These are phyloP conservation scores for Fusarium torreyae DNA, from an alignment of 2,329 filamentous ascomycete species.

Conservation along the genomic window DNA sequence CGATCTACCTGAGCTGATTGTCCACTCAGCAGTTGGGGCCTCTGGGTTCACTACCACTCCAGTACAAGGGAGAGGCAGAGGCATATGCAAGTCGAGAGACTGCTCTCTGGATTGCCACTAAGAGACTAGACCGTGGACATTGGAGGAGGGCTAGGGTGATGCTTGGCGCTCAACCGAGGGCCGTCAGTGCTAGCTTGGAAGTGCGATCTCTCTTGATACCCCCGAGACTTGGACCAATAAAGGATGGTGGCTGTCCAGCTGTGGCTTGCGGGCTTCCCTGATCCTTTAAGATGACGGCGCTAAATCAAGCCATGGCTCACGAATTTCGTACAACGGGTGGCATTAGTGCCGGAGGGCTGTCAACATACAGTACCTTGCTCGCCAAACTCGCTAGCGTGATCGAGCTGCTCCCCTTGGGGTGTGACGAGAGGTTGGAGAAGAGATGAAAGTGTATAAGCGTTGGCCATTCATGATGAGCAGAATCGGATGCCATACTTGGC, in stretches of 20 bases:
- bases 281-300: slow-evolving; percentile 23
- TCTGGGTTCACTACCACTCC: slow-evolving; percentile 8
- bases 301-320: slow-evolving; percentile 36
- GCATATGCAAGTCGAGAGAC: slow-evolving; percentile 17
- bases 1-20: slow-evolving; percentile 21
- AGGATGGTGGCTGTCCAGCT: slow-evolving; percentile 27
- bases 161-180: slow-evolving; percentile 27
- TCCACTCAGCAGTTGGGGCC: slow-evolving; percentile 27
- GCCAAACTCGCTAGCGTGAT: slow-evolving; percentile 25
- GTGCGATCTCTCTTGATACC: slow-evolving; percentile 27
- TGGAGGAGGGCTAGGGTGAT: slow-evolving; percentile 13
- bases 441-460: slow-evolving; percentile 1
- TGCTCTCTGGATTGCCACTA: slow-evolving; percentile 31
- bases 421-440: slow-evolving; percentile 35
- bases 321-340: slow-evolving; percentile 34
- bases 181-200: slow-evolving; percentile 18
- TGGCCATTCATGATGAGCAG: not conserved
- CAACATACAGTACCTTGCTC: slow-evolving; percentile 22
- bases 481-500: not conserved
- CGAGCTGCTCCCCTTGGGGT: slow-evolving; percentile 16
- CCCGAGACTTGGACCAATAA: slow-evolving; percentile 25
- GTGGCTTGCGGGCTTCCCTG: slow-evolving; percentile 28
- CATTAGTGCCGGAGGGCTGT: slow-evolving; percentile 35
- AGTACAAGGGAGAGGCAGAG: slow-evolving; percentile 35
- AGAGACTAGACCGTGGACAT: slow-evolving; percentile 23